These are phyloP conservation scores for Apiotrichum mycotoxinovorans DNA, from an alignment of 1,284 basidiomycete species.

Conservation along the genomic window DNA sequence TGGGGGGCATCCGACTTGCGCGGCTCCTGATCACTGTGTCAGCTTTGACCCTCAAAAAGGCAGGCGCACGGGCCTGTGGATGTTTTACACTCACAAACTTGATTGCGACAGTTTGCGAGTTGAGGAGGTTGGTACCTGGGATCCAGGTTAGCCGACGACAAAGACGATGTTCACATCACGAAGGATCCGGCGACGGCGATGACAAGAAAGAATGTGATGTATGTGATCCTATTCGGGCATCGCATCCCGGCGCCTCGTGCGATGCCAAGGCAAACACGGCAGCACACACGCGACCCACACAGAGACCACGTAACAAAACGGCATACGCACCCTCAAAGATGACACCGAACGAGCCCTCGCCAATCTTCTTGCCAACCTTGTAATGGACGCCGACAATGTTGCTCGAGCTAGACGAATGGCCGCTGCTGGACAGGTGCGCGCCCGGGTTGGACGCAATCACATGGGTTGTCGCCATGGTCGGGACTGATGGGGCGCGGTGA, in stretches of 20 bases:
- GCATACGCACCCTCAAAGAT: conserved; percentile 78
- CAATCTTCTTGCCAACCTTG: conserved; percentile 61
- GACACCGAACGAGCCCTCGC: conserved; percentile 85
- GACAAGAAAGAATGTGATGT: too few relatives aligned
- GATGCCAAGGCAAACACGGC: too few relatives aligned
- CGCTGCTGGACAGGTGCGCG: conserved; percentile 39
- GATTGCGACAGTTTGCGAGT: conserved; percentile 94
- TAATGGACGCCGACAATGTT: conserved; percentile 58
- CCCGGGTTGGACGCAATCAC: conserved; percentile 48
- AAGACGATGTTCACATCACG: neutral
- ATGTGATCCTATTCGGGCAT: too few relatives aligned
- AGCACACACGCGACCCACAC: neutral
- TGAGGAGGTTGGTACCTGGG: conserved; percentile 85
- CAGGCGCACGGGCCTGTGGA: neutral
- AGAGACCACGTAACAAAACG: neutral
- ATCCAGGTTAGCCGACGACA: conserved; percentile 2
- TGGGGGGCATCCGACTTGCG: conserved; percentile 95
- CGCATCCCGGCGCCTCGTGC: too few relatives aligned
- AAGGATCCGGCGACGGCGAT: too few relatives aligned
- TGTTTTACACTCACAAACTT: conserved; percentile 73
- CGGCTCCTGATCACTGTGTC: conserved; percentile 64
- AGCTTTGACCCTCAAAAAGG: conserved; percentile 11
- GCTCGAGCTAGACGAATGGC: conserved; percentile 46
- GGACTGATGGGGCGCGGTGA: neutral
- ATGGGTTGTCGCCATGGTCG: conserved; percentile 49